Evolutionary conservation across 345 rosid genomes (phyloP).

Genomic region (Salix udensis): DNA sequence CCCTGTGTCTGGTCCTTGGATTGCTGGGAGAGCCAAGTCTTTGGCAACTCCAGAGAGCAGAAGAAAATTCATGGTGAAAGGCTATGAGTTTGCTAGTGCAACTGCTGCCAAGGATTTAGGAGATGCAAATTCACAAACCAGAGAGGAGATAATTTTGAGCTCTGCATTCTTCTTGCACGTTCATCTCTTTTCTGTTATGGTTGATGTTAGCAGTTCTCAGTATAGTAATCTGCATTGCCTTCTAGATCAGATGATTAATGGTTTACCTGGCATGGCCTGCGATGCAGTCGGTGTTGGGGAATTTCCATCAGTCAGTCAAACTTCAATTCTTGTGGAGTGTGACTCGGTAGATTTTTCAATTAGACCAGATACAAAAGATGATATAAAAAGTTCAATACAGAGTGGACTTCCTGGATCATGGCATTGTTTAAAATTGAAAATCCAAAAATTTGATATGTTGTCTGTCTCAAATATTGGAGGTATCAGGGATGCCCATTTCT

Average conservation of each 20-base stretch:
- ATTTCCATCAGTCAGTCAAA: constrained; percentile 40
- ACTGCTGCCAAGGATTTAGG: constrained; percentile 53
- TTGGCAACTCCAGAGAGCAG: constrained; percentile 54
- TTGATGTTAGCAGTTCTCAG: constrained; percentile 47
- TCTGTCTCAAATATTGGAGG: constrained; percentile 76
- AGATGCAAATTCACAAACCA: constrained; percentile 47
- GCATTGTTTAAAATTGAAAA: constrained; percentile 55
- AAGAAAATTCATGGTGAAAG: constrained; percentile 42
- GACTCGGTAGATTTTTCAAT: constrained; percentile 63
- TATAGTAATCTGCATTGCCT: constrained; percentile 43
- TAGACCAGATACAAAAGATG: constrained; percentile 52
- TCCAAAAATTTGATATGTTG: constrained; percentile 55
- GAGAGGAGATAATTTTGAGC: constrained; percentile 59
- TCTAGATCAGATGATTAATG: constrained; percentile 44
- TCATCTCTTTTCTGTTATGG: constrained; percentile 41
- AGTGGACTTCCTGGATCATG: constrained; percentile 89
- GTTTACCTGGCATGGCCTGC: constrained; percentile 34
- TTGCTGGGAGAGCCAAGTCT: constrained; percentile 69
- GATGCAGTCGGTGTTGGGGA: constrained; percentile 28
- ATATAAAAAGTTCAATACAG: constrained; percentile 54
- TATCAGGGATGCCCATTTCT: constrained; percentile 51
- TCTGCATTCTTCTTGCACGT: constrained; percentile 59
- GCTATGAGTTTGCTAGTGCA: constrained; percentile 66
- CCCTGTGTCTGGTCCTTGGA: constrained; percentile 55
- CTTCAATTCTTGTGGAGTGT: constrained; percentile 68